Evolutionary conservation across 202 grass and related monocot genomes (phyloP).

Genomic region (Panicum virgatum): DNA sequence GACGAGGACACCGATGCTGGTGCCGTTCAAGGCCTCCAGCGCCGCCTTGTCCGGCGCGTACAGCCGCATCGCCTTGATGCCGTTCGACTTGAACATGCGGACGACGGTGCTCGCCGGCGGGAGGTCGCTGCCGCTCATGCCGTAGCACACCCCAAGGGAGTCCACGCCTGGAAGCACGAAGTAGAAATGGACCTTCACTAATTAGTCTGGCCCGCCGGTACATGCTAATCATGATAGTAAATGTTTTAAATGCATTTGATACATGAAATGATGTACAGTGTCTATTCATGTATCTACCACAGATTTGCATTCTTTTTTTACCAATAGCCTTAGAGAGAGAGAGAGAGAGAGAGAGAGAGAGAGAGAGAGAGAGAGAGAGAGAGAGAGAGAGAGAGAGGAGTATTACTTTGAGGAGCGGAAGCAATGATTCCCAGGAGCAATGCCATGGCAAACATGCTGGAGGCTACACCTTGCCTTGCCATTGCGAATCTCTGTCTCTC

Average conservation of each 20-base stretch:
- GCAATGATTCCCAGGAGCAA: conserved; percentile 20
- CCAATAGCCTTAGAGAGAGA: not conserved
- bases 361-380: not conserved
- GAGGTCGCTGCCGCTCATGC: conserved; percentile 20
- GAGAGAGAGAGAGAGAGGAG: not conserved
- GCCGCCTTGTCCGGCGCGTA: not conserved
- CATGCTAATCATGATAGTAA: no score
- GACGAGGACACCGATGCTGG: conserved; percentile 21
- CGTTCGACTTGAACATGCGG: not conserved
- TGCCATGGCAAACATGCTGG: not conserved
- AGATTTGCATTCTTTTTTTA: not conserved
- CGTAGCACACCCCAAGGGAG: conserved; percentile 40
- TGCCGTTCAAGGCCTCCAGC: not conserved
- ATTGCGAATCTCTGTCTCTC: not conserved
- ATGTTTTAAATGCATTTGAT: not conserved
- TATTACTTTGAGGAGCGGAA: not conserved
- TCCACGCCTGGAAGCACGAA: not conserved
- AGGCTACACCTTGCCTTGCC: not conserved
- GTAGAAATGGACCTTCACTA: not conserved
- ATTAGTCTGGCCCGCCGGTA: not conserved
- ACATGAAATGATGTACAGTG: no score
- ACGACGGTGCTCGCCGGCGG: not conserved
- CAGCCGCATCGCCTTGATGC: conserved; percentile 21
- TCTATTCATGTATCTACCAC: no score
- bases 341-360: not conserved